These are phyloP conservation scores for Globisporangium emineosum DNA, from an alignment of 352 stramenopile genomes.

Conservation along the genomic window DNA sequence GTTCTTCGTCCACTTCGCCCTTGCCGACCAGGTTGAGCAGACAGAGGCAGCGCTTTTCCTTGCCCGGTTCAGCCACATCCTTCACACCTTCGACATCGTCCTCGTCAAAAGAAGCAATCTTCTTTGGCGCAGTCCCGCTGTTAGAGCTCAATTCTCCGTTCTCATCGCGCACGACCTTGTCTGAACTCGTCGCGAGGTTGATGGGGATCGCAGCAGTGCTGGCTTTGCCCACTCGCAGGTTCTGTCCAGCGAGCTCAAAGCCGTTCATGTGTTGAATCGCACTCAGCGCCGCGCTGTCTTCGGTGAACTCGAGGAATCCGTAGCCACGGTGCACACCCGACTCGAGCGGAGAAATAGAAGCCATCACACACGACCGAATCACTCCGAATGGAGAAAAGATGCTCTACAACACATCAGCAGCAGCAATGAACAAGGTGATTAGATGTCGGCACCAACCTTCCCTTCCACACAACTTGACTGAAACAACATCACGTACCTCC, in stretches of 20 bases:
- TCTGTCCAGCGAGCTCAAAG: slow-evolving; percentile 71
- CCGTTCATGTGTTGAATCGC: slow-evolving; percentile 84
- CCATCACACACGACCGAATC: slow-evolving; percentile 68
- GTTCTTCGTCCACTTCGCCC: slow-evolving; percentile 69
- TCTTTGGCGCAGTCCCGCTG: slow-evolving; percentile 17
- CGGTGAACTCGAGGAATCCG: slow-evolving; percentile 70
- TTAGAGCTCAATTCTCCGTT: slow-evolving; percentile 14
- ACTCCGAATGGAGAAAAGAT: slow-evolving; percentile 79
- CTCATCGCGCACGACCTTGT: slow-evolving; percentile 53
- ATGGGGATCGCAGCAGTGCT: slow-evolving; percentile 62
- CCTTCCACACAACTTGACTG: background rate
- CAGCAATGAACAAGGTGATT: background rate
- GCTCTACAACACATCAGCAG: slow-evolving; percentile 32
- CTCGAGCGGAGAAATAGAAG: slow-evolving; percentile 51
- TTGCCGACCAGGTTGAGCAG: slow-evolving; percentile 69
- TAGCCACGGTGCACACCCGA: slow-evolving; percentile 62
- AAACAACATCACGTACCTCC: slow-evolving; percentile 33
- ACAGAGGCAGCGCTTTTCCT: slow-evolving; percentile 56
- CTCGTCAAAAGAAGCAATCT: slow-evolving; percentile 36
- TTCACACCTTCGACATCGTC: slow-evolving; percentile 60
- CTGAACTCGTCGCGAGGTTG: slow-evolving; percentile 58
- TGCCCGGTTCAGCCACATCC: slow-evolving; percentile 27
- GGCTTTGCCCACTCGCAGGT: slow-evolving; percentile 76
- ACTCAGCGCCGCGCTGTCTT: slow-evolving; percentile 53
- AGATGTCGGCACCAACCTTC: background rate